These are phyloP conservation scores for Candida piceae DNA, from an alignment of 805 yeast genomes.

Conservation along the genomic window DNA sequence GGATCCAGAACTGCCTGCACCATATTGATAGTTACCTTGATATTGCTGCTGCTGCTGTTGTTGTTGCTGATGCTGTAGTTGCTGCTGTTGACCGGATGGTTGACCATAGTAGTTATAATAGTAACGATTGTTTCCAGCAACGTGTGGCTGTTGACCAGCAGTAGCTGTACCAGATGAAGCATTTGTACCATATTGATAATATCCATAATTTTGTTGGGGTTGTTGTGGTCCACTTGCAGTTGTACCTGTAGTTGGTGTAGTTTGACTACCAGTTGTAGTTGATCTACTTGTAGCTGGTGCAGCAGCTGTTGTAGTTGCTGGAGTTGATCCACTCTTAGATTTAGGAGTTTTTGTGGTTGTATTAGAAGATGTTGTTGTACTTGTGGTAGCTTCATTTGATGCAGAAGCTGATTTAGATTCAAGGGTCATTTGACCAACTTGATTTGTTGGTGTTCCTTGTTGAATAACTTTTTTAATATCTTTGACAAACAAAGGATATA, in stretches of 20 bases:
- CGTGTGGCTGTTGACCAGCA: conserved; percentile 5
- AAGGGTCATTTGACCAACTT: conserved; percentile 19
- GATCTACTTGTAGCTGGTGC: not conserved
- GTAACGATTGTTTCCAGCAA: conserved; percentile 6
- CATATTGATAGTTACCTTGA: conserved; percentile 15
- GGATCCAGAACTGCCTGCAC: conserved; percentile 2
- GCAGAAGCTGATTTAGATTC: conserved; percentile 10
- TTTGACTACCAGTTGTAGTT: not conserved
- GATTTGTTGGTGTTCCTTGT: conserved; percentile 27
- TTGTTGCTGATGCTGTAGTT: conserved; percentile 5
- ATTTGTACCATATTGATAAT: conserved; percentile 6
- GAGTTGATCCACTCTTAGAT: conserved; percentile 4
- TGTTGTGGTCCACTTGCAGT: not conserved
- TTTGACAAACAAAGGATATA: conserved; percentile 54
- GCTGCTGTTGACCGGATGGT: conserved; percentile 3
- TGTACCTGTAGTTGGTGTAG: not conserved
- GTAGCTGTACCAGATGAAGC: conserved; percentile 4
- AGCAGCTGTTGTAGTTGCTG: conserved; percentile 5
- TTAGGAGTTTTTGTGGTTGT: conserved; percentile 2
- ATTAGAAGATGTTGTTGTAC: not conserved
- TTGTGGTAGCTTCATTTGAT: conserved; percentile 2
- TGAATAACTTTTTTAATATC: conserved; percentile 44
- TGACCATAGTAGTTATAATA: conserved; percentile 13
- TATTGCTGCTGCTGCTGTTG: conserved; percentile 12
- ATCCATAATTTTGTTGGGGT: conserved; percentile 8